Percentiles rank a stretch among this genome's conserved stretches.
Evolutionary conservation across 768 basidiomycete species (phyloP).

Genomic region (Naganishia randhawae): DNA sequence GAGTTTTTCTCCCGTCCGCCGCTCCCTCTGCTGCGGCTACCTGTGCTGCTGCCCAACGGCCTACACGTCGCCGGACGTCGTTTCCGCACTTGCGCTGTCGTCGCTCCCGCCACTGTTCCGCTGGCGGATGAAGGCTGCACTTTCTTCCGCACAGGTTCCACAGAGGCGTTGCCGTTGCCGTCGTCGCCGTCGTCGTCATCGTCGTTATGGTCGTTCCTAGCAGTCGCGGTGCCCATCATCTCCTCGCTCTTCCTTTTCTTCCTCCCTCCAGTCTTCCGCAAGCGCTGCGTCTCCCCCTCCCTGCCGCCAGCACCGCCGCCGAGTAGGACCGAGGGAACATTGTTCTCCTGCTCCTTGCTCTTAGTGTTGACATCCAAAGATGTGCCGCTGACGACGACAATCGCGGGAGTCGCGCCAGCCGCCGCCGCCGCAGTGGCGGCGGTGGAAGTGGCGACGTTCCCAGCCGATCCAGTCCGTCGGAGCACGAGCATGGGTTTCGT

Average conservation of each 20-base stretch:
- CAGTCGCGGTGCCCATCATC: neutral
- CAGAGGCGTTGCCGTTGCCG: neutral
- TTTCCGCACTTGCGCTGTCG: neutral
- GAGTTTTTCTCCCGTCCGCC: neutral
- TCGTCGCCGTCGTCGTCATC: neutral
- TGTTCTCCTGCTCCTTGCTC: conserved; percentile 9
- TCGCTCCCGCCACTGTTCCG: too few relatives aligned
- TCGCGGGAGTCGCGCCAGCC: too few relatives aligned
- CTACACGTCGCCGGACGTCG: neutral
- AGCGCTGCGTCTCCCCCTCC: neutral
- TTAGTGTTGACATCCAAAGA: too few relatives aligned
- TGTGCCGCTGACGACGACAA: too few relatives aligned
- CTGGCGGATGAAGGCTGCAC: too few relatives aligned
- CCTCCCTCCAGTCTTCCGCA: neutral
- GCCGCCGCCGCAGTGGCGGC: neutral
- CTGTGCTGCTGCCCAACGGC: neutral
- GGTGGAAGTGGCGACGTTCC: neutral
- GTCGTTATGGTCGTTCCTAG: neutral
- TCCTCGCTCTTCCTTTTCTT: conserved; percentile 18
- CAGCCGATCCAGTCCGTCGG: neutral
- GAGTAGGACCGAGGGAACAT: neutral
- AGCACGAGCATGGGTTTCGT: neutral
- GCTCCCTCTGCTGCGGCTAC: neutral
- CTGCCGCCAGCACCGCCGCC: neutral
- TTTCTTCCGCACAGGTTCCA: neutral